Base-by-base conservation (phyloP, 192 early-diverging fungal genomes). In the Backusella circina region DNA sequence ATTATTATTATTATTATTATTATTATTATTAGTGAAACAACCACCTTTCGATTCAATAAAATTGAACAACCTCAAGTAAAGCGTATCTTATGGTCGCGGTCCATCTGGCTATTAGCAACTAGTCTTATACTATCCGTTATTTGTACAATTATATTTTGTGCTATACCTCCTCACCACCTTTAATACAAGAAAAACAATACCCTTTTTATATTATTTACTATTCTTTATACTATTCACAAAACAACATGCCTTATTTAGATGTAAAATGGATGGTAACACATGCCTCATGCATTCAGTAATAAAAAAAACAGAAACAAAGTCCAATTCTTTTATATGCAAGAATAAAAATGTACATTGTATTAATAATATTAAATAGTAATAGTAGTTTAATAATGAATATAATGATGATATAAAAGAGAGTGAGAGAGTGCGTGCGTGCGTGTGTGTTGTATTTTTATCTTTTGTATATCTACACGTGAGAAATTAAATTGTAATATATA, bases 1-100 rank as follows among this genome's bases (percentile, higher is more conserved):
- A n/a, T n/a, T n/a, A n/a, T n/a, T n/a, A n/a, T n/a, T n/a, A n/a
- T n/a, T n/a, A n/a, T n/a, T n/a, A n/a, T n/a, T n/a, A n/a, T n/a
- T n/a, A n/a, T n/a, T n/a, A n/a, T 21, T 2, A 28, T 28, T 70
- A 83, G 82, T 65, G 82, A 83, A 39, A 83, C 82, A 2, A 79
- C 75, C 13, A 79, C 77, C 15, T 79, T 83, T 35, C 47, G 37
- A 71, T 83, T 79, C 68, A 83, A 83, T 70, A 37, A 39, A 23
- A 79, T 83, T 39, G 66, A 66, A 8, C 74, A 83, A 30, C 77
- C 72, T n/a, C 77, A 72, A 66, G 82, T 77, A 28, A 75, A 71
- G 41, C 65, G 67, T 21, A 80, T 83, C 26, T 37, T 83, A 33
- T 72, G 51, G 37, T 65, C 75, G 47, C 71, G 82, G 33, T 76